These are phyloP conservation scores for Globisporangium spiculum DNA, from an alignment of 352 stramenopile genomes.

Conservation along the genomic window DNA sequence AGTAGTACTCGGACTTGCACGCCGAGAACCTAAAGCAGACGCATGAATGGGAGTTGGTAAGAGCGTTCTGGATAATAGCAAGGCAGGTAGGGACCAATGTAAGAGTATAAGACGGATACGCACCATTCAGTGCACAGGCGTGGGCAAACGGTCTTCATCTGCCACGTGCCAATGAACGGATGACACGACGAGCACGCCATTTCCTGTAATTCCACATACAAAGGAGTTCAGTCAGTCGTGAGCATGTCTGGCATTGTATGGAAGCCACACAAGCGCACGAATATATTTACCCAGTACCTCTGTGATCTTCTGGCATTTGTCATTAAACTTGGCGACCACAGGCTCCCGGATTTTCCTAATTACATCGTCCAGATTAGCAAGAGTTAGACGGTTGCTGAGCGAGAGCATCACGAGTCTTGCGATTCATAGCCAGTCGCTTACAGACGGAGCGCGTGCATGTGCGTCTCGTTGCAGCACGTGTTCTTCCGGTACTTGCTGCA, in stretches of 20 bases:
- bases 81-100: neutral
- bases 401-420: neutral
- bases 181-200: slow-evolving; percentile 82
- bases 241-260: neutral
- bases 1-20: slow-evolving; percentile 77
- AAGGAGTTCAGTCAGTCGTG: neutral
- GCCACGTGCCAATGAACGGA: slow-evolving; percentile 69
- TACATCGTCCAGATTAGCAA: neutral
- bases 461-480: slow-evolving; percentile 80
- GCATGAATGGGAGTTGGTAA: neutral
- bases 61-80: no score
- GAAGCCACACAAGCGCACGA: neutral
- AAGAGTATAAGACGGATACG: neutral
- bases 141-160: slow-evolving; percentile 73
- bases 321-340: slow-evolving; percentile 72
- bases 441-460: slow-evolving; percentile 58
- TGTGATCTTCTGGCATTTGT: slow-evolving; percentile 57
- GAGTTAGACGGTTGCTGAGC: neutral
- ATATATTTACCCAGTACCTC: slow-evolving; percentile 23
- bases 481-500: slow-evolving; percentile 81
- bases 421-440: slow-evolving; percentile 23
- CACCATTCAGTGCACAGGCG: slow-evolving; percentile 77
- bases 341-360: slow-evolving; percentile 78
- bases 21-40: slow-evolving; percentile 31
- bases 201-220: slow-evolving; percentile 32